A percentile compares a stretch with the other conserved stretches of the same genome.
phyloP scores from a whole-genome alignment of 768 basidiomycete genomes.

The Favolaschia claudopus region DNA sequence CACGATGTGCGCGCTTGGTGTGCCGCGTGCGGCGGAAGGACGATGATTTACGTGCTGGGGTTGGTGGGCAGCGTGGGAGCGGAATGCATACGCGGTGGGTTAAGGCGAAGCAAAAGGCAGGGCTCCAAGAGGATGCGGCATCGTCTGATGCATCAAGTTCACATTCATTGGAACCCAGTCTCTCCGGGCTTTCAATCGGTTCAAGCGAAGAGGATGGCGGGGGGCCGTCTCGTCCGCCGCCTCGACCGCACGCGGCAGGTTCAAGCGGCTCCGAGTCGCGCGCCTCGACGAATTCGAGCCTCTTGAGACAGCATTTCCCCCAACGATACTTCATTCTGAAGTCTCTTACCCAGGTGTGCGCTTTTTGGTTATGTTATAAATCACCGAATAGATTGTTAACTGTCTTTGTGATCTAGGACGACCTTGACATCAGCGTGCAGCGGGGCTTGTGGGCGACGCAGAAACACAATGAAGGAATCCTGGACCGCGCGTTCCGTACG shows the following conservation, averaged over 20 bases:
- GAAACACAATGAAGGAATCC: slow-evolving; percentile 86
- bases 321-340: slow-evolving; percentile 94
- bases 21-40: slow-evolving; percentile 83
- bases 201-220: slow-evolving; percentile 54
- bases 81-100: slow-evolving; percentile 88
- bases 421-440: slow-evolving; percentile 81
- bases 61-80: slow-evolving; percentile 88
- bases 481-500: slow-evolving; percentile 94
- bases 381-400: slow-evolving; percentile 9
- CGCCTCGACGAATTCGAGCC: slow-evolving; percentile 85
- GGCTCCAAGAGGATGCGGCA: slow-evolving; percentile 28
- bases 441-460: slow-evolving; percentile 92
- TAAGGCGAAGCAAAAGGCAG: slow-evolving; percentile 62
- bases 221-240: slow-evolving; percentile 3
- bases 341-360: slow-evolving; percentile 76
- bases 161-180: slow-evolving; percentile 21
- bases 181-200: slow-evolving; percentile 40
- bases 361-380: neutral
- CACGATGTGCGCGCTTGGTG: slow-evolving; percentile 78
- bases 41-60: slow-evolving; percentile 89
- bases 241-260: slow-evolving; percentile 35
- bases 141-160: slow-evolving; percentile 14
- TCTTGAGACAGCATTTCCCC: slow-evolving; percentile 80
- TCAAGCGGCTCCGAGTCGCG: slow-evolving; percentile 73
- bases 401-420: slow-evolving; percentile 53